phyloP scores from a whole-genome alignment of 1,139 yeast species.

The Protomyces lactucae-debilis region DNA sequence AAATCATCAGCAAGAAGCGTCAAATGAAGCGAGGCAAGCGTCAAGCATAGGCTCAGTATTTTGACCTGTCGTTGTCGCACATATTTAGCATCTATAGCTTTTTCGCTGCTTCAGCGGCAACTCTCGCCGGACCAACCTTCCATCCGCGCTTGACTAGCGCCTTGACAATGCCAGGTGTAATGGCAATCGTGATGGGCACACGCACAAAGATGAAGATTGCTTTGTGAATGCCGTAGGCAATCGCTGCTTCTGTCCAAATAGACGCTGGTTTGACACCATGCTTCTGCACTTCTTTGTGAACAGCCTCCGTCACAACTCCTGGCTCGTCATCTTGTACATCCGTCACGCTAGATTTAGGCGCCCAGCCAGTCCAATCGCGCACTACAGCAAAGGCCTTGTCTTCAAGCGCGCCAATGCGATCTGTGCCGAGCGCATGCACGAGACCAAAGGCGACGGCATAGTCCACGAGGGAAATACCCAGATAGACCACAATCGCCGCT shows the following conservation, averaged over 20 bases:
- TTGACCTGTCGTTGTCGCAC: no score
- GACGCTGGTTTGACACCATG: slow-evolving; percentile 22
- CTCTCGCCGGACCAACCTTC: slow-evolving; percentile 19
- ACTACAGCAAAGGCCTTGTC: slow-evolving; percentile 42
- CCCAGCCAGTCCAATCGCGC: slow-evolving; percentile 46
- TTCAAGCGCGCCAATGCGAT: slow-evolving; percentile 63
- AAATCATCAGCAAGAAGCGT: slow-evolving; percentile 27
- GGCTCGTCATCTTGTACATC: slow-evolving; percentile 34
- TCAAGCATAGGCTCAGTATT: not conserved
- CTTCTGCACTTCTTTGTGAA: not conserved
- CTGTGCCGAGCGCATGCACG: slow-evolving; percentile 85
- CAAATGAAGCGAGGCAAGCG: slow-evolving; percentile 1
- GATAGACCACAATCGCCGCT: slow-evolving; percentile 81
- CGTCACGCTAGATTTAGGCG: slow-evolving; percentile 32
- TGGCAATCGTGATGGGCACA: slow-evolving; percentile 85
- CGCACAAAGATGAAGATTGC: slow-evolving; percentile 69
- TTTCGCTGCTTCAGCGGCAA: not conserved
- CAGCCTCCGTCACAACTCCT: slow-evolving; percentile 5
- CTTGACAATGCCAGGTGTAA: slow-evolving; percentile 75
- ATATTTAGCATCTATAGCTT: not conserved
- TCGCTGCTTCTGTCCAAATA: slow-evolving; percentile 60
- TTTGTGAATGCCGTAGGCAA: slow-evolving; percentile 93
- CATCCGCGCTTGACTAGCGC: slow-evolving; percentile 20
- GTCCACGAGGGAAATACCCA: slow-evolving; percentile 65
- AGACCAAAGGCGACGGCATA: slow-evolving; percentile 74